A percentile compares a stretch with the other conserved stretches of the same genome.
Evolutionary conservation across 148 eudicot genomes (phyloP).

Genomic region (Rhododendron griersonianum): DNA sequence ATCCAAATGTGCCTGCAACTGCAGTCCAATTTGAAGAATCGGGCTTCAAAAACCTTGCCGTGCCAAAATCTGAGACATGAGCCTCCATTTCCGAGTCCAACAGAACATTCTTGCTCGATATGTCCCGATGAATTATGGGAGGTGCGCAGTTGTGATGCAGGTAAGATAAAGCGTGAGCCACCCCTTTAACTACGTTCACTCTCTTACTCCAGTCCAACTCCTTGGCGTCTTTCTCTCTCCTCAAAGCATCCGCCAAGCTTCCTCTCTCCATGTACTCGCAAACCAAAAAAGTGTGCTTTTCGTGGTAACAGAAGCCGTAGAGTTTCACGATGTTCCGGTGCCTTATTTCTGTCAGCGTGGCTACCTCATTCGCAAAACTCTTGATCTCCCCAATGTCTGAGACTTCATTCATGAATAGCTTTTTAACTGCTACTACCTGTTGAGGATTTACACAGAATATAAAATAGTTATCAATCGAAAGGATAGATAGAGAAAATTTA

Average conservation of each 20-base stretch:
- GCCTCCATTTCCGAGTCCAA: slow-evolving; percentile 5
- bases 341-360: background rate
- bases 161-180: slow-evolving; percentile 2
- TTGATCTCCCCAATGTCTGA: background rate
- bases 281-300: slow-evolving; percentile 1
- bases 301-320: background rate
- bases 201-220: slow-evolving; percentile 13
- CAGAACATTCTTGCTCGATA: slow-evolving; percentile 11
- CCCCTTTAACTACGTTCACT: background rate
- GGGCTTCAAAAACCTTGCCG: background rate
- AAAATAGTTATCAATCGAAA: background rate
- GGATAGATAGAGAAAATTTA: too few relatives aligned
- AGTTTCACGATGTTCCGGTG: slow-evolving; percentile 13
- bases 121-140: slow-evolving; percentile 7
- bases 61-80: slow-evolving; percentile 10
- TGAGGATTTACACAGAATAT: background rate
- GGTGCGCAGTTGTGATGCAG: slow-evolving; percentile 8
- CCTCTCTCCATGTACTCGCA: slow-evolving; percentile 8
- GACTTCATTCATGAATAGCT: background rate
- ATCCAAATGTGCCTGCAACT: background rate
- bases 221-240: background rate
- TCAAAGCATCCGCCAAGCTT: background rate
- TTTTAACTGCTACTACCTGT: slow-evolving; percentile 22
- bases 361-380: slow-evolving; percentile 8
- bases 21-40: slow-evolving; percentile 4